phyloP scores from a whole-genome alignment of 2,329 filamentous ascomycete genomes.

The Pestalotiopsis sp. region DNA sequence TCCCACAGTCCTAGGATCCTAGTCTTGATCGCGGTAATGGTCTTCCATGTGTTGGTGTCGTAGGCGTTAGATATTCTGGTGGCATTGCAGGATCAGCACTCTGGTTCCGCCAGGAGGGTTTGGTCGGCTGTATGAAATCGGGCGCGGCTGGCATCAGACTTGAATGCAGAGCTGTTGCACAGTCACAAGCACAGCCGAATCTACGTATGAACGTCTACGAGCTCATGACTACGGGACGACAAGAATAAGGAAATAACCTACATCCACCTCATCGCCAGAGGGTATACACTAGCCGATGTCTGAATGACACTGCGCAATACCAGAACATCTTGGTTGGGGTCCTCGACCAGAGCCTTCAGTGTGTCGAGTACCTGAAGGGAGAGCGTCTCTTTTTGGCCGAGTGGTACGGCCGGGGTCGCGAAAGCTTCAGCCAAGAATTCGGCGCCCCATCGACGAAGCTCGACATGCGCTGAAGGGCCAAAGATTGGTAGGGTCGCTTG shows the following conservation, averaged over 20 bases:
- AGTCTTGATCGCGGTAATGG: conserved; percentile 85
- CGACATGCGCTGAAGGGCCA: conserved; percentile 71
- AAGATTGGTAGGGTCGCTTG: conserved; percentile 93
- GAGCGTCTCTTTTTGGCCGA: conserved; percentile 79
- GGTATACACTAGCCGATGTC: conserved; percentile 89
- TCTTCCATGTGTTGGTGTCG: conserved; percentile 82
- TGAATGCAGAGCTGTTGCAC: conserved; percentile 18
- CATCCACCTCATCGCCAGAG: conserved; percentile 90
- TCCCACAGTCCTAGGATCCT: conserved; percentile 91
- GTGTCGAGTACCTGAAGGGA: conserved; percentile 78
- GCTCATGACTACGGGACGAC: conserved; percentile 17
- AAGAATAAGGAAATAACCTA: conserved; percentile 56
- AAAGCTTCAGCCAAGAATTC: conserved; percentile 97
- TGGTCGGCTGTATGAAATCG: not conserved
- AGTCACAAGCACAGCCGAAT: conserved; percentile 24
- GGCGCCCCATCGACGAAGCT: conserved; percentile 92
- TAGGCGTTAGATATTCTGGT: conserved; percentile 82
- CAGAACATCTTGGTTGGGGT: conserved; percentile 73
- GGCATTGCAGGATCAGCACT: conserved; percentile 33
- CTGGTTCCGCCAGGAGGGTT: conserved; percentile 15
- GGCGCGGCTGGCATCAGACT: conserved; percentile 15
- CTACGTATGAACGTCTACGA: conserved; percentile 30
- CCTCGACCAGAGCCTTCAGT: conserved; percentile 70
- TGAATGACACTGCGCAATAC: conserved; percentile 88
- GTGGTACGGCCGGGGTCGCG: conserved; percentile 80